These are phyloP conservation scores for Globisporangium abappressorium DNA, from an alignment of 352 stramenopile genomes.

Conservation along the genomic window DNA sequence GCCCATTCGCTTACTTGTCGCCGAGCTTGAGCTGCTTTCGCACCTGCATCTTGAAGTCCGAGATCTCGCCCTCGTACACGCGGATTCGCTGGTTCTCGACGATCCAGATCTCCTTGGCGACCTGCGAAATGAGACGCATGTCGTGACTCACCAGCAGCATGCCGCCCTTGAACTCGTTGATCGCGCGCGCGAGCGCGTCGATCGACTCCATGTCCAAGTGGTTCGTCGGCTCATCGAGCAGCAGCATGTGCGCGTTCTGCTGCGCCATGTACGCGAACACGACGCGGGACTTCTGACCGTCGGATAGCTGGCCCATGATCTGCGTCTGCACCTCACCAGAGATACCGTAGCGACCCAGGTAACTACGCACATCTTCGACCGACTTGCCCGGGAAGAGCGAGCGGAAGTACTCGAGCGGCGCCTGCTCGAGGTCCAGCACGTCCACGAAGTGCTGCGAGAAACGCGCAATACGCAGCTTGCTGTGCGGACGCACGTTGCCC, in stretches of 20 bases:
- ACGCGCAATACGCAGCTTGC: slow-evolving; percentile 93
- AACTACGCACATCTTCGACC: slow-evolving; percentile 93
- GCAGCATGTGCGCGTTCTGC: slow-evolving; percentile 96
- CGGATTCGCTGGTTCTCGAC: slow-evolving; percentile 96
- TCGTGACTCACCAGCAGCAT: slow-evolving; percentile 99
- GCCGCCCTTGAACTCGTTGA: slow-evolving; percentile 97
- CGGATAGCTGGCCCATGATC: slow-evolving; percentile 95
- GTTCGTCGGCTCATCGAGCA: slow-evolving; percentile 90
- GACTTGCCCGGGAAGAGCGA: slow-evolving; percentile 92
- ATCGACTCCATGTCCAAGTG: slow-evolving; percentile 95
- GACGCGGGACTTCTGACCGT: slow-evolving; percentile 96
- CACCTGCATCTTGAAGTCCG: slow-evolving; percentile 93
- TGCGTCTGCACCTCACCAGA: slow-evolving; percentile 95
- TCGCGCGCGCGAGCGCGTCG: slow-evolving; percentile 95
- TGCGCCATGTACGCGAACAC: slow-evolving; percentile 98
- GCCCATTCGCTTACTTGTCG: slow-evolving; percentile 11
- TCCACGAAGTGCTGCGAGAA: slow-evolving; percentile 99
- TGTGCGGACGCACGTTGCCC: slow-evolving; percentile 95
- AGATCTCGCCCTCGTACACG: slow-evolving; percentile 97
- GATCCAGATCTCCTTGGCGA: slow-evolving; percentile 99
- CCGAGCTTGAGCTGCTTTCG: slow-evolving; percentile 23
- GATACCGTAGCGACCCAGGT: slow-evolving; percentile 96
- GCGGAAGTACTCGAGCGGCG: slow-evolving; percentile 97
- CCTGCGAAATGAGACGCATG: slow-evolving; percentile 98
- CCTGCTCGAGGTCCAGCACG: slow-evolving; percentile 94